Evolutionary conservation across 2,329 filamentous ascomycete species (phyloP), one percentile per base, ranked within the genome.

Genomic region (Colletotrichum godetiae): DNA sequence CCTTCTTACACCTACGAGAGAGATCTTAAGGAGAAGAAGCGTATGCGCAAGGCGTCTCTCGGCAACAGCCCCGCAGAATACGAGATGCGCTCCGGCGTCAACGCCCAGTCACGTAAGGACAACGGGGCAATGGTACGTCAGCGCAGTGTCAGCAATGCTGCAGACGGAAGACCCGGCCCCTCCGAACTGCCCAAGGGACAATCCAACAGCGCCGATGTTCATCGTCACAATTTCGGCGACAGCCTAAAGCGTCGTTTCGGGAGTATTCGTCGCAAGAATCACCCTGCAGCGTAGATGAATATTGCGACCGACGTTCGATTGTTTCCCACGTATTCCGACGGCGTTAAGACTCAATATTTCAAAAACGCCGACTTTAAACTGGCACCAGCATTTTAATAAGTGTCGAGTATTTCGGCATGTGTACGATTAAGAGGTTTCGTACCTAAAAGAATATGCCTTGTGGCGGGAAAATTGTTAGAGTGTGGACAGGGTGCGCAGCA

Each of bases 1-100:
- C 93, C 94, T 2, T 91, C 89, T 2, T 97, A 89, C 83, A 90
- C 91, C 8, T 87, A 93, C 42, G 94, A 96, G 77, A 89, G 89
- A 75, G 89, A 90, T 1, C 83, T 92, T 27, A 93, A 93, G 80
- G 88, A 89, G 31, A 87, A 90, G 79, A 89, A 88, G 78, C 74
- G 72, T 31, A 67, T 79, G 76, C 79, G 79, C 69, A 78, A 78
- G 52, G 68, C 72, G 13, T 74, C 72, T 24, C 58, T 68, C 3
- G 75, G 77, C 13, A 79, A 82, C 22, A 78, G 81, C 24, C 75
- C 79, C 19, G 79, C 80, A 49, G 83, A 81, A 10, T 88, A 87
- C 75, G 89, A 91, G 78, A 86, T 91, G 85, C 85, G 86, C 66
- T 79, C 84, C 68, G 75, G 75, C 75, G 67, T 77, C 68, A 78